phyloP scores from a whole-genome alignment of 345 rosid genomes.

The Cardamine resedifolia region DNA sequence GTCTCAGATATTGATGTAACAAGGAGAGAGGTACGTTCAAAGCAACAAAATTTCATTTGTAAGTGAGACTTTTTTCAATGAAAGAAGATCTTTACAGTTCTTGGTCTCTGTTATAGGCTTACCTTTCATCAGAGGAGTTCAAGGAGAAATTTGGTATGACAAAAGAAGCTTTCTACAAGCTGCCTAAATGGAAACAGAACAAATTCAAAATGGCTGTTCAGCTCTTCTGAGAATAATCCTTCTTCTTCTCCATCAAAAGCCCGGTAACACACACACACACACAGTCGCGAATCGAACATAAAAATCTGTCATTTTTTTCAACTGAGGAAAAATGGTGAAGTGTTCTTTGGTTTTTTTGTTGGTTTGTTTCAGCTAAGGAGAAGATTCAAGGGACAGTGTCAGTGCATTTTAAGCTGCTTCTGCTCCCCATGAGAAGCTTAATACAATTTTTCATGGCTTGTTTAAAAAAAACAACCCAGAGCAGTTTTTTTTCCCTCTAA shows the following conservation, averaged over 20 bases:
- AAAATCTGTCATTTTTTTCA: not conserved
- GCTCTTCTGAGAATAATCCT: conserved; percentile 57
- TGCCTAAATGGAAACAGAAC: conserved; percentile 99
- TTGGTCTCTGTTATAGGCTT: conserved; percentile 57
- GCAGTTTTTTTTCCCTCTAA: conserved; percentile 7
- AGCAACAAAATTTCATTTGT: not conserved
- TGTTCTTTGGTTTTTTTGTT: not conserved
- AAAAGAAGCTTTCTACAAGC: conserved; percentile 78
- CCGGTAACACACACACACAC: conserved; percentile 5
- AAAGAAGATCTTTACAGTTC: conserved; percentile 18
- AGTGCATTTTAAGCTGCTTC: conserved; percentile 92
- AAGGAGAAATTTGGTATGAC: conserved; percentile 89
- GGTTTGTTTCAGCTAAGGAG: conserved; percentile 36
- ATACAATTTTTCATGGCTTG: conserved; percentile 39
- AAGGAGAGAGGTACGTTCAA: conserved; percentile 76
- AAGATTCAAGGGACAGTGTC: conserved; percentile 63
- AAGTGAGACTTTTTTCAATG: not conserved
- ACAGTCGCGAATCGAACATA: not conserved
- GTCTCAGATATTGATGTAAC: conserved; percentile 82
- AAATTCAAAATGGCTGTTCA: conserved; percentile 95
- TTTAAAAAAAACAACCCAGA: conserved; percentile 25
- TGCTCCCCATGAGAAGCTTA: conserved; percentile 58
- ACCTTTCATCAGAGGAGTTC: conserved; percentile 80
- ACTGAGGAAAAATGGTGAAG: not conserved
- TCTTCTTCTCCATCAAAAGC: conserved; percentile 17